Base-by-base conservation (phyloP, 2,329 filamentous ascomycete genomes). In the Epicoccum nigrum region DNA sequence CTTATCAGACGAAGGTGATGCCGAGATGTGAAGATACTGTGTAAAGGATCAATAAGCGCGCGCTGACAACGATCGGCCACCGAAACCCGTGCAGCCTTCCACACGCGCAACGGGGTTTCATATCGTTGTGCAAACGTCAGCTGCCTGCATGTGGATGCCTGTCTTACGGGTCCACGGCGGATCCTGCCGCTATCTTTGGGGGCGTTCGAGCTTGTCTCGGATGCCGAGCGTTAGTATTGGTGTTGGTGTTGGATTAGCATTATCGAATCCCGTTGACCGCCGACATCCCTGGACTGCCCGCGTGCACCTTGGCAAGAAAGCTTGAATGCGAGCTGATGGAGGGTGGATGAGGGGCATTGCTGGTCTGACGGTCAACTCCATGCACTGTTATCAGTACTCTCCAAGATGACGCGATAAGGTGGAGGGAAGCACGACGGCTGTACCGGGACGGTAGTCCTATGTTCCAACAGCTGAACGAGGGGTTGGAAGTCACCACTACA, bases 1-100 rank as follows among this genome's bases (percentile, higher is more conserved):
- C 13, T 51, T 60, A 23, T 64, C 64, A 4, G 58, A 58, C 12
- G 64, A 68, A n/a, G 69, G 60, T 21, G 65, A 67, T 23, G 60
- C 60, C 42, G 61, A 65, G 19, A n/a, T 30, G 33, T 47, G 33
- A 20, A 15, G 21, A n/a, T n/a, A n/a, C n/a, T n/a, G n/a, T n/a
- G n/a, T n/a, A n/a, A n/a, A n/a, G n/a, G n/a, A n/a, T n/a, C n/a
- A 37, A 44, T 54, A 55, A 53, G 60, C 57, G 62, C 60, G 43
- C 60, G 60, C 58, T 65, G 63, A 63, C 39, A 7, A 33, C 31
- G 28, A 39, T 52, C 49, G 49, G 49, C 17, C 34, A 43, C 49
- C 43, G 49, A 52, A 35, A 39, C 37, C 19, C 49, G 50, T 55
- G 41, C 48, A 35, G 50, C 44, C 33, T 50, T 52, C 16, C 51